Evolutionary conservation across 305 asterid species (phyloP).

Genomic region (Fraxinus baroniana): DNA sequence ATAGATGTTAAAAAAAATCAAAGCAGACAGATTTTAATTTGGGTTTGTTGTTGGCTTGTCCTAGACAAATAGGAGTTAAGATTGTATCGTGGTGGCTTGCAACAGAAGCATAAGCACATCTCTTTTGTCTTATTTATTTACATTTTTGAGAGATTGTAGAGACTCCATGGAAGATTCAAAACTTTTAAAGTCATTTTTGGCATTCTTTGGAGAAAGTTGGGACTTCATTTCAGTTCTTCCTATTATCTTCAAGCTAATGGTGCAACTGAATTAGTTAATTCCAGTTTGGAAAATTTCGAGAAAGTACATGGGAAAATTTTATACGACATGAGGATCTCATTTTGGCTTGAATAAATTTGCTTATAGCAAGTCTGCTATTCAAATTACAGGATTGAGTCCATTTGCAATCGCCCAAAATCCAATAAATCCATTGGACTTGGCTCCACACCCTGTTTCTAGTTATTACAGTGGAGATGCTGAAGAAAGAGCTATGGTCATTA

Average conservation of each 20-base stretch:
- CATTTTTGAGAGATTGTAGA: not conserved
- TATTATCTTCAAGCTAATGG: not conserved
- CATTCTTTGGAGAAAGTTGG: not conserved
- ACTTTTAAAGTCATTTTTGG: not conserved
- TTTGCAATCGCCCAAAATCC: slow-evolving; percentile 15
- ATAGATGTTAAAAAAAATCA: not conserved
- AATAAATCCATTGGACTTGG: slow-evolving; percentile 9
- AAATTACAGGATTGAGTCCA: not conserved
- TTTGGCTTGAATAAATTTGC: not conserved
- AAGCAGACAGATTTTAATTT: not conserved
- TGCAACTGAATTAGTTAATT: not conserved
- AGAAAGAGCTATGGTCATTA: slow-evolving; percentile 3
- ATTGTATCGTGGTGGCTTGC: not conserved
- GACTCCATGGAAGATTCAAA: not conserved
- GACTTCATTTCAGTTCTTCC: not conserved
- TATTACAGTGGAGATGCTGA: not conserved
- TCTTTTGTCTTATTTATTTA: not conserved
- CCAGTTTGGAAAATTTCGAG: not conserved
- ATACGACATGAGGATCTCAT: not conserved
- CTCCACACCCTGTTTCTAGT: not conserved
- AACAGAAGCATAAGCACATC: not conserved
- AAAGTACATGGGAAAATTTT: not conserved
- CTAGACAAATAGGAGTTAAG: not conserved
- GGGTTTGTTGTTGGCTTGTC: not conserved
- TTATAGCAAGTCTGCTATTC: not conserved